Base-by-base conservation (phyloP, 768 basidiomycete genomes). In the Tricholoma sp. region DNA sequence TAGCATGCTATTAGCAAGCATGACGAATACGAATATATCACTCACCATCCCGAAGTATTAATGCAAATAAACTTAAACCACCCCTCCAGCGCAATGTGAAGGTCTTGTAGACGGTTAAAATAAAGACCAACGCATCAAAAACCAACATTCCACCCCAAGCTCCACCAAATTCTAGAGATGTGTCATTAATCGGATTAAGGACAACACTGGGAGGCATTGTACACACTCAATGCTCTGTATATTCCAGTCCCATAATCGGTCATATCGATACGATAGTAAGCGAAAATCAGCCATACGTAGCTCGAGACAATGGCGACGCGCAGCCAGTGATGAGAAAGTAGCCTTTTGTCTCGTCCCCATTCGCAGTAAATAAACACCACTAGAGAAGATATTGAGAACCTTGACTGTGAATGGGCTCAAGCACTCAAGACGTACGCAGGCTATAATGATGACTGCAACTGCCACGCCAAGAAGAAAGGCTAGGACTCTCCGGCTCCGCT, bases 71-170 rank as follows among this genome's bases (percentile, higher is more conserved):
- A 24, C 22, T 31, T 22, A 31, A 16, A 54, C 53, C 27, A 21
- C 41, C 19, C 53, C 10, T 31, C 32, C 18, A 41, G 9, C 41
- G 53, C 18, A 54, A 12, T 7, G 22, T 19, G 29, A 54, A 10
- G 11, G 53, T 45, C 41, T 54, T 54, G 16, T 31, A 45, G 41
- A 45, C 53, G 3, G 53, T 54, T 41, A 54, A 45, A 7, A 19
- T 4, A 43, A 54, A 54, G 41, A 54, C 31, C 24, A 54, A 45
- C 5, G 29, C 24, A 9, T 54, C 53, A 21, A 54, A 54, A 12
- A 45, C 53, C 14, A 54, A 45, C 53, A 54, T 54, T 45, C 53
- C 53, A 12, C 53, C 53, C 53, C 53, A 54, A 24, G 53, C 53
- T n/a, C 39, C 53, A 32, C 39, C 53, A 11, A 54, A 45, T 21